phyloP scores from a whole-genome alignment of 768 basidiomycete genomes.

The Lentinula detonsa region DNA sequence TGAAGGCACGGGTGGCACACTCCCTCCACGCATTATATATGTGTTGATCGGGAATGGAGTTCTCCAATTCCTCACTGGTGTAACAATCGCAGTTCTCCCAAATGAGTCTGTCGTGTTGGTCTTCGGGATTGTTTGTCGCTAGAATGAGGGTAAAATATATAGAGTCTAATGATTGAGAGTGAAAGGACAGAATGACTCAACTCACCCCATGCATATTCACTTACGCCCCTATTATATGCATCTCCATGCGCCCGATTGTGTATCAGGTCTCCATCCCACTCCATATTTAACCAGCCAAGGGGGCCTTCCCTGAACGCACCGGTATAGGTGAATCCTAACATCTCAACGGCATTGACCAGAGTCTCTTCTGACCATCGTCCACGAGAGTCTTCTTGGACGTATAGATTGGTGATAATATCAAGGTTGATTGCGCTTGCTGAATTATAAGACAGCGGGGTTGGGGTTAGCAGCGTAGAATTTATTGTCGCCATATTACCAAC shows the following conservation, averaged over 20 bases:
- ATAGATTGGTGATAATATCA: not conserved
- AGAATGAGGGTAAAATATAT: not conserved
- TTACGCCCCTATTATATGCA: not conserved
- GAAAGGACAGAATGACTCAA: not conserved
- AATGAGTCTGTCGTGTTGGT: not conserved
- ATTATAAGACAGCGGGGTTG: constrained; percentile 23
- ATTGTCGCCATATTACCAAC: not conserved
- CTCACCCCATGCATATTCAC: not conserved
- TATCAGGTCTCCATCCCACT: not conserved
- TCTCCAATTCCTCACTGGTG: constrained; percentile 47
- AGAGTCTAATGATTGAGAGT: not conserved
- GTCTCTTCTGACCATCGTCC: not conserved
- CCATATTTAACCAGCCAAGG: not conserved
- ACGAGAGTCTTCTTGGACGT: not conserved
- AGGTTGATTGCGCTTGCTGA: not conserved
- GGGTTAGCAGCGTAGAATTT: not conserved
- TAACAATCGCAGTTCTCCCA: not conserved
- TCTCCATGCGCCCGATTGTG: not conserved
- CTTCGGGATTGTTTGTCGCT: not conserved
- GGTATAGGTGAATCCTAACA: not conserved
- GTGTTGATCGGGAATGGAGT: constrained; percentile 64
- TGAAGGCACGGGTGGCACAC: constrained; percentile 34
- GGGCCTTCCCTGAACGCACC: too few species aligned
- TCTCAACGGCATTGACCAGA: not conserved
- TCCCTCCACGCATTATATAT: constrained; percentile 66